Evolutionary conservation across 1,284 basidiomycete genomes (phyloP).

Genomic region (Puccinia triticina): DNA sequence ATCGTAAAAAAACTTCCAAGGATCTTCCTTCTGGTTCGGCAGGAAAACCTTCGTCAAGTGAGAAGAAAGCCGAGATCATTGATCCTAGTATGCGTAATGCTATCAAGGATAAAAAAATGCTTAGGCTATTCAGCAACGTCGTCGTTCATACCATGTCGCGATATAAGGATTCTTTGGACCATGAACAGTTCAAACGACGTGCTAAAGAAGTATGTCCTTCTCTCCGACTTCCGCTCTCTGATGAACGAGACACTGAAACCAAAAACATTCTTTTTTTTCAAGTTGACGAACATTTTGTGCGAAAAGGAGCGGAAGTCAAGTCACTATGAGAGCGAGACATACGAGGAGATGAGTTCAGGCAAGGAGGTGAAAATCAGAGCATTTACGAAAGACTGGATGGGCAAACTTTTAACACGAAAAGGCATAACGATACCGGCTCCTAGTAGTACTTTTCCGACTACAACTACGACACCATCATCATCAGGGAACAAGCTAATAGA

Average conservation of each 20-base stretch:
- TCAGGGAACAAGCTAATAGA: no score
- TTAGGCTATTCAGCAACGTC: constrained; percentile 81
- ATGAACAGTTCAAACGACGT: constrained; percentile 88
- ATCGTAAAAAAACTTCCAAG: constrained; percentile 43
- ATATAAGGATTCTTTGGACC: constrained; percentile 76
- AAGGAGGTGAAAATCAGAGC: constrained; percentile 87
- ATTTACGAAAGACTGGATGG: constrained; percentile 79
- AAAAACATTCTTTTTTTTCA: not conserved
- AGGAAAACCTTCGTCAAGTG: constrained; percentile 22
- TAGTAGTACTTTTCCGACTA: no score
- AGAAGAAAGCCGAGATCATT: constrained; percentile 52
- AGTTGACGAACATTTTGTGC: constrained; percentile 78
- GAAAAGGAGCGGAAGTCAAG: constrained; percentile 91
- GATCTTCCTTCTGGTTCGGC: constrained; percentile 61
- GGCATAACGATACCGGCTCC: not conserved
- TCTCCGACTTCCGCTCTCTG: not conserved
- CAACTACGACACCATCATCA: no score
- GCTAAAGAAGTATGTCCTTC: constrained; percentile 78
- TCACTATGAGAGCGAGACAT: constrained; percentile 71
- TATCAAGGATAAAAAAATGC: constrained; percentile 79
- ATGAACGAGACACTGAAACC: not conserved
- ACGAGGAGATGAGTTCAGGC: constrained; percentile 78
- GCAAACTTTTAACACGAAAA: constrained; percentile 55
- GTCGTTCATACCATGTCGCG: constrained; percentile 92
- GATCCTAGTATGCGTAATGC: constrained; percentile 65